These are phyloP conservation scores for Amniculicola lignicola DNA, from an alignment of 495 filamentous ascomycete species.

Conservation along the genomic window DNA sequence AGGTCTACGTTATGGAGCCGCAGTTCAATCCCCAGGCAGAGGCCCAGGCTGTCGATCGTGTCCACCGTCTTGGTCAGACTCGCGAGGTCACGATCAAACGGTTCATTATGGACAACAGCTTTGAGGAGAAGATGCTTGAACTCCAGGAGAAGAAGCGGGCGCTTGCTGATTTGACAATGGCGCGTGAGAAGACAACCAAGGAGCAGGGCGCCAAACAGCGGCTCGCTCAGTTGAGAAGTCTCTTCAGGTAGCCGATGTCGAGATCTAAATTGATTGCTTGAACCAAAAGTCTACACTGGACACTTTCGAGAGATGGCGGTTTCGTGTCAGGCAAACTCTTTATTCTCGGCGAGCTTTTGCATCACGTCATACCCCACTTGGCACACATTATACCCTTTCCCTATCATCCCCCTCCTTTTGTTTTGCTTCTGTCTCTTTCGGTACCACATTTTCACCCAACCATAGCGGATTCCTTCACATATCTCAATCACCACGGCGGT, in stretches of 20 bases:
- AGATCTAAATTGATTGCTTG: no score
- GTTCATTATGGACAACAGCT: constrained; percentile 84
- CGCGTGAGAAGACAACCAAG: constrained; percentile 65
- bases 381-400: no score
- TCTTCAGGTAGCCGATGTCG: constrained; percentile 62
- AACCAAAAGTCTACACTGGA: no score
- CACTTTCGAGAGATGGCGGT: no score
- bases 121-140: constrained; percentile 90
- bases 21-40: constrained; percentile 96
- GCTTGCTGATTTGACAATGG: constrained; percentile 82
- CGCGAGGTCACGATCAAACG: constrained; percentile 74
- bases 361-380: no score
- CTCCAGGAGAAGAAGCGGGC: constrained; percentile 88
- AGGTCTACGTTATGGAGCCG: constrained; percentile 95
- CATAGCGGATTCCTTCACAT: no score
- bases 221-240: constrained; percentile 73
- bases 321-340: no score
- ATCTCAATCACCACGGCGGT: no score
- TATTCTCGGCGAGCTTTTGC: no score
- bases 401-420: no score
- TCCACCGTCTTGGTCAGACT: constrained; percentile 89
- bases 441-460: no score
- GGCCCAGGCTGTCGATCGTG: constrained; percentile 88
- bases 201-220: constrained; percentile 70
- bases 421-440: no score